These are phyloP conservation scores for Lepraria neglecta DNA, from an alignment of 495 filamentous ascomycete genomes.

Conservation along the genomic window DNA sequence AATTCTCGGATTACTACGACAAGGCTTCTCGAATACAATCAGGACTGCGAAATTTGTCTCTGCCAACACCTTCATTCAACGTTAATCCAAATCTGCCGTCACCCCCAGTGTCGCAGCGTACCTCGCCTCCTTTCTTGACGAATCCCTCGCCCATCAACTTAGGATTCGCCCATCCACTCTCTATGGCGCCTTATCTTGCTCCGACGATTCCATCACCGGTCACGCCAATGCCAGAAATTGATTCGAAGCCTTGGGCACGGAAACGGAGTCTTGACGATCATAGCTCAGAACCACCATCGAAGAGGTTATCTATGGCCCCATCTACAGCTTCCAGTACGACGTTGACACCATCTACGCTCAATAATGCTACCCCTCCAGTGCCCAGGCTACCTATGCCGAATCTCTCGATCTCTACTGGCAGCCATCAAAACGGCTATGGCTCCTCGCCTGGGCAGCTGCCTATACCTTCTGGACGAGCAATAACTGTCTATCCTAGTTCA, in stretches of 20 bases:
- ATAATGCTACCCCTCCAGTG: slow-evolving; percentile 28
- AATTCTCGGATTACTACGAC: slow-evolving; percentile 76
- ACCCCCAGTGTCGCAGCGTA: slow-evolving; percentile 44
- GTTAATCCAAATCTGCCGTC: slow-evolving; percentile 47
- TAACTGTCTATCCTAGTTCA: slow-evolving; percentile 54
- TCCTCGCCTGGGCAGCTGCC: slow-evolving; percentile 18
- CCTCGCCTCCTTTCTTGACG: slow-evolving; percentile 36
- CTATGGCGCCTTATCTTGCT: slow-evolving; percentile 36
- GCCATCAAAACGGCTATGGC: slow-evolving; percentile 11
- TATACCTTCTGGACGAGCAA: slow-evolving; percentile 45
- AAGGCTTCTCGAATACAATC: slow-evolving; percentile 42
- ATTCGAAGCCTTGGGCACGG: slow-evolving; percentile 39
- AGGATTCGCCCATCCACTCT: slow-evolving; percentile 32
- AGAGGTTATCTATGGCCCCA: slow-evolving; percentile 46
- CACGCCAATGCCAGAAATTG: slow-evolving; percentile 43
- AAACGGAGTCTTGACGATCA: slow-evolving; percentile 71
- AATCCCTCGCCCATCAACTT: slow-evolving; percentile 28
- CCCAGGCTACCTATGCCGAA: slow-evolving; percentile 55
- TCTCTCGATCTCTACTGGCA: slow-evolving; percentile 37
- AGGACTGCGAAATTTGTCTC: slow-evolving; percentile 15
- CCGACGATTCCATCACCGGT: slow-evolving; percentile 47
- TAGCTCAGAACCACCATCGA: slow-evolving; percentile 58
- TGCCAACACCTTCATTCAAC: slow-evolving; percentile 22
- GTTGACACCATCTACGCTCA: slow-evolving; percentile 34
- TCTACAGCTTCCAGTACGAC: slow-evolving; percentile 30